These are phyloP conservation scores for Parachlorella kessleri DNA, from an alignment of 139 green algal genomes.

Conservation along the genomic window DNA sequence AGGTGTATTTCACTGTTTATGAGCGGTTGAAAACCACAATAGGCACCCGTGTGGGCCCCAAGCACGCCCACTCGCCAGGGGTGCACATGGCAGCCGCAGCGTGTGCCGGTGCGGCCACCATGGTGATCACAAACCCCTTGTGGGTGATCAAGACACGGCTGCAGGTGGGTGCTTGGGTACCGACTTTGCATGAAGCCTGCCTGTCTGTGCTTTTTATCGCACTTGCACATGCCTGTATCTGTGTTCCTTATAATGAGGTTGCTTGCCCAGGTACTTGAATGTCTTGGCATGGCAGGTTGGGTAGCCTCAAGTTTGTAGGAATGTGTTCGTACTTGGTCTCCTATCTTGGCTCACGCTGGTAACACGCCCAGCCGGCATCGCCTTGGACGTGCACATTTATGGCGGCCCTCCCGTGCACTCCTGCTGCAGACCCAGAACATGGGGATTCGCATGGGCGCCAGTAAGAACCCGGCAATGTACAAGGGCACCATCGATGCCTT, in stretches of 20 bases:
- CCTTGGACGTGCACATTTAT: not conserved
- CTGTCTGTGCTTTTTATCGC: too few species aligned
- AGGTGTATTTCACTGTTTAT: conserved; percentile 93
- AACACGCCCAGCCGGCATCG: conserved; percentile 3
- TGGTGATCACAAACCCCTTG: conserved; percentile 92
- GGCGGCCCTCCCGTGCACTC: too few species aligned
- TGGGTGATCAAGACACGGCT: conserved; percentile 98
- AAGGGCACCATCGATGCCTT: conserved; percentile 79
- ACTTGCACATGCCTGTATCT: too few species aligned
- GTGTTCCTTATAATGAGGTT: too few species aligned
- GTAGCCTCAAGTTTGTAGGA: too few species aligned
- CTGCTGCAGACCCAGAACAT: conserved; percentile 41
- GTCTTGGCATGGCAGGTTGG: too few species aligned
- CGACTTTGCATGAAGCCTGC: too few species aligned
- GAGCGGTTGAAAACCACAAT: conserved; percentile 81
- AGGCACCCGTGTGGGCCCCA: conserved; percentile 16
- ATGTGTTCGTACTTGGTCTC: too few species aligned
- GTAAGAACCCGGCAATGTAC: conserved; percentile 49
- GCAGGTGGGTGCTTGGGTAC: conserved; percentile 71
- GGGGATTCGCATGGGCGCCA: conserved; percentile 34
- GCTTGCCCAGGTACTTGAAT: too few species aligned
- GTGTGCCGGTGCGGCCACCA: conserved; percentile 86
- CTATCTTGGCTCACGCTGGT: too few species aligned
- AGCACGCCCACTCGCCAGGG: conserved; percentile 13
- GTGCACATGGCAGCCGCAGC: conserved; percentile 82